Percentiles rank a stretch among this genome's conserved stretches.
Conservation (phyloP, 2,329 filamentous ascomycete species). For the Diaporthe ilicicola region DNA sequence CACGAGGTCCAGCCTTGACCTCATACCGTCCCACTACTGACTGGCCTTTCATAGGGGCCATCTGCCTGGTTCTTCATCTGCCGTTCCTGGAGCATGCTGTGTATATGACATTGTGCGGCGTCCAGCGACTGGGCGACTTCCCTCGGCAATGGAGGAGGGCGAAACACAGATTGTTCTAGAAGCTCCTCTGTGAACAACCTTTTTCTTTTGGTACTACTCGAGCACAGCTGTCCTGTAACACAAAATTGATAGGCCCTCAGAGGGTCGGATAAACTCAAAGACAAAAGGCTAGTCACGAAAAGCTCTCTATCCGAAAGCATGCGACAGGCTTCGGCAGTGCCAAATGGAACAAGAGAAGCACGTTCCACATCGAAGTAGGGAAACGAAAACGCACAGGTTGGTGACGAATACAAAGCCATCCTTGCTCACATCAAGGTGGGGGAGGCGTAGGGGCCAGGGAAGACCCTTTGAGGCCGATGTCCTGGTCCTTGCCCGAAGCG, state of each 20-base stretch:
- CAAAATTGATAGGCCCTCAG: slow-evolving; percentile 1
- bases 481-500: slow-evolving; percentile 20
- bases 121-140: not conserved
- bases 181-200: not conserved
- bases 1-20: not conserved
- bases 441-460: slow-evolving; percentile 1
- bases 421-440: not conserved
- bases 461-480: slow-evolving; percentile 2
- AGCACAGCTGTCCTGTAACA: not conserved
- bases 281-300: not conserved
- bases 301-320: not conserved
- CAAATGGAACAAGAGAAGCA: not conserved
- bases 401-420: not conserved
- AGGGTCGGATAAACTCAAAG: slow-evolving; percentile 11
- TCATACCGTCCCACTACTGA: not conserved
- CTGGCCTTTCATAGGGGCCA: not conserved
- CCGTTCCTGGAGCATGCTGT: not conserved
- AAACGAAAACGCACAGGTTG: slow-evolving; percentile 4
- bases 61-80: not conserved
- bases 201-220: not conserved
- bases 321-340: not conserved
- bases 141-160: not conserved
- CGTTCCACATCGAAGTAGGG: slow-evolving; percentile 2
- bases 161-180: slow-evolving; percentile 4
- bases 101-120: not conserved